These are phyloP conservation scores for Mycosphaerella sp. DNA, from an alignment of 2,329 filamentous ascomycete genomes.

Conservation along the genomic window DNA sequence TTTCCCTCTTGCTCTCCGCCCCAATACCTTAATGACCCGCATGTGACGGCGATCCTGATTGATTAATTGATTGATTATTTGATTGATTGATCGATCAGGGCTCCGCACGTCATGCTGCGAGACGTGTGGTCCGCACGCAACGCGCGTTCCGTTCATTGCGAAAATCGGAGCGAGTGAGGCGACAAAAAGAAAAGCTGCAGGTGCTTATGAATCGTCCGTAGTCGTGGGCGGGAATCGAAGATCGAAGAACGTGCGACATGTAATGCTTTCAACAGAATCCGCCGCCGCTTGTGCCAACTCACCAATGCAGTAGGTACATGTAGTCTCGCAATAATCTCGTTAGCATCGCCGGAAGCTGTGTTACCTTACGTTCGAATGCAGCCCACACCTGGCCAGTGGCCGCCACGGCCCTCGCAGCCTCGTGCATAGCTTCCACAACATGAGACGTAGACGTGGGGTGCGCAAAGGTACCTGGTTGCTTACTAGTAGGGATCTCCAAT, in stretches of 20 bases:
- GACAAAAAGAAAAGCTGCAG: neutral
- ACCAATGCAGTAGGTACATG: too few relatives aligned
- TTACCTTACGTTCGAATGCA: constrained; percentile 1
- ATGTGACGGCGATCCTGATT: neutral
- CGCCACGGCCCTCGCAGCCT: too few relatives aligned
- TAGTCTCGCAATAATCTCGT: too few relatives aligned
- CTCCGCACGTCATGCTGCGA: neutral
- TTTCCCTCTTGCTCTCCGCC: neutral
- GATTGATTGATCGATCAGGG: neutral
- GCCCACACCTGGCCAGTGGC: neutral
- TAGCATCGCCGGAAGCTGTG: neutral
- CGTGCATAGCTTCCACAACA: neutral
- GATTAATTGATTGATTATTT: neutral
- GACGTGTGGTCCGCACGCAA: neutral
- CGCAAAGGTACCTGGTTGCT: neutral
- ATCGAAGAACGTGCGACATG: neutral
- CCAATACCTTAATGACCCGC: neutral
- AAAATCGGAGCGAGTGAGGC: neutral
- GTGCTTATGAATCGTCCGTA: neutral
- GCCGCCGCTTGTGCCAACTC: neutral
- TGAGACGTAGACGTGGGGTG: neutral
- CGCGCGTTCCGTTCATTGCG: neutral
- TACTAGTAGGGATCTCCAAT: constrained; percentile 8
- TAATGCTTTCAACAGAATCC: neutral
- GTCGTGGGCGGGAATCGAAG: neutral